Base-by-base conservation (phyloP, 1,284 basidiomycete species). In the Coriolopsis trogii region DNA sequence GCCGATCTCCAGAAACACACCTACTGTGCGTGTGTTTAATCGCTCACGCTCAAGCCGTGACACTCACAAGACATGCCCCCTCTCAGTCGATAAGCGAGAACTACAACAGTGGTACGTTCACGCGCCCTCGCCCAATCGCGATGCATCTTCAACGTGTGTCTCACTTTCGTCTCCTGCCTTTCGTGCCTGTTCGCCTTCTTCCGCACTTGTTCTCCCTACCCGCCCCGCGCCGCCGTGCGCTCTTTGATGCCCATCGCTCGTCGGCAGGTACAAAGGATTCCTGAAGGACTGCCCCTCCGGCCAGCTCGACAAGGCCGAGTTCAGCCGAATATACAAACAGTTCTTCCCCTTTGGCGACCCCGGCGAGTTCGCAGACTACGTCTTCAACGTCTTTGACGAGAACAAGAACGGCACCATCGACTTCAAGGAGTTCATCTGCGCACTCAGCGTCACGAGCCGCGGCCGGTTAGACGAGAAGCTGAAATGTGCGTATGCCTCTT, bases 321-420 rank as follows among this genome's bases (percentile, higher is more conserved):
- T 99, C 73, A 84, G 90, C 67, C 89, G 92, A 71, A 99, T 99
- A 81, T 99, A 99, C 84, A 95, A 96, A 70, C 96, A 99, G 70
- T 97, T 99, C 89, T 98, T 98, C 80, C 96, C 96, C 21, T 99
- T 99, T 67, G 97, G 97, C 52, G 97, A 99, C 72, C 96, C 97
- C 4, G 87, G 80, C 51, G 92, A 97, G 69, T 99, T 99, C 66
- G 95, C 97, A 41, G 94, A 98, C 73, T 97, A 97, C 69, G 97
- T 99, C 61, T 99, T 99, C 80, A 96, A 98, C 66, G 93, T 95
- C 43, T 95, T 96, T 68, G 95, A 98, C 70, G 90, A 91, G 70
- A 93, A 98, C 78, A 91, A 93, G 79, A 95, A 91, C 70, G 94
- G 93, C 36, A 92, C 90, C 18, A 98, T 97, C 74, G 95, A 97